Conservation (phyloP, 2,329 filamentous ascomycete species). For the Cladosporium austrohemisphaericum region DNA sequence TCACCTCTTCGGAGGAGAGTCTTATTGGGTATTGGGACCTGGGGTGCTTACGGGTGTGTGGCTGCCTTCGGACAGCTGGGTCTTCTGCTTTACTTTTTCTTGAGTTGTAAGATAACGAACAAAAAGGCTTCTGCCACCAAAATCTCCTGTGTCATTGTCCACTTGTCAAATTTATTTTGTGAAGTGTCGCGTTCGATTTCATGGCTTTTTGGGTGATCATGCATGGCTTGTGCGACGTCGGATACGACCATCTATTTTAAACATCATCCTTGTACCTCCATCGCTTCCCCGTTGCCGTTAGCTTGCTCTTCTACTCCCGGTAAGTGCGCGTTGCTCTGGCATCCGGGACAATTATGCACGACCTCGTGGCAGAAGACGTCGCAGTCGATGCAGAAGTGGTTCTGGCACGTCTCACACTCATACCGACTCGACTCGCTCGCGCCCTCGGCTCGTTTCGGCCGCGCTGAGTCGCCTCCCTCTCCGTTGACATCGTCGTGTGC, state of each 20-base stretch:
- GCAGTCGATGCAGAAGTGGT: constrained; percentile 97
- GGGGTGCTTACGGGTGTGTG: background rate
- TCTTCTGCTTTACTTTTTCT: background rate
- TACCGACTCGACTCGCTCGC: constrained; percentile 86
- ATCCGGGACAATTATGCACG: constrained; percentile 93
- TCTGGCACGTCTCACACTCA: constrained; percentile 77
- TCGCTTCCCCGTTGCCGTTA: constrained; percentile 11
- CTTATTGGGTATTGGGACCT: background rate
- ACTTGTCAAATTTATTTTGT: too few species aligned
- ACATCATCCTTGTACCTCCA: constrained; percentile 1
- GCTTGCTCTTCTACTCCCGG: constrained; percentile 20
- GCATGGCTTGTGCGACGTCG: background rate
- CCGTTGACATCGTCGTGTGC: constrained; percentile 18
- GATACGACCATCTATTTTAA: background rate
- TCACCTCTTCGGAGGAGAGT: background rate
- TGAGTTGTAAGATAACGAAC: constrained; percentile 15
- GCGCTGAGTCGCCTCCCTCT: background rate
- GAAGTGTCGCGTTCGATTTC: too few species aligned
- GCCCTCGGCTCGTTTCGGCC: constrained; percentile 35
- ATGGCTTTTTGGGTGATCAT: background rate
- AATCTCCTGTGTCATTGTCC: too few species aligned
- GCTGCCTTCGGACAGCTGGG: background rate
- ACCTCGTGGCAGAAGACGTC: constrained; percentile 94
- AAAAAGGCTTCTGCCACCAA: constrained; percentile 15
- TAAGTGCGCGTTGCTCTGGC: constrained; percentile 50